A percentile compares a stretch with the other conserved stretches of the same genome.
Conservation (phyloP, 176 grass and related monocot genomes). For the Dendrocalamus sinicus region DNA sequence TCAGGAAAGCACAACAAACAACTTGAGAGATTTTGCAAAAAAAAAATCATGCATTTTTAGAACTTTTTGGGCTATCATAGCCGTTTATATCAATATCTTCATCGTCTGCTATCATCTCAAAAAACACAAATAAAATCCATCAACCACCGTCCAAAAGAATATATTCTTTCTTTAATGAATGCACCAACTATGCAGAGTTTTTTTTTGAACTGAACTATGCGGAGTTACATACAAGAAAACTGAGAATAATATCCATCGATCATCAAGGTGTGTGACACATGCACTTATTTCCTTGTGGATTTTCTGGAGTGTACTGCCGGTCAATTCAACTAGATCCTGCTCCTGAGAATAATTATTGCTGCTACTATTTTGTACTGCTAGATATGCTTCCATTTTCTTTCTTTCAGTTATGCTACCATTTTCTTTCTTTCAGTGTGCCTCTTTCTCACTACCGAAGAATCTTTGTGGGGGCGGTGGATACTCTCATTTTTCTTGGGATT, state of each 20-base stretch:
- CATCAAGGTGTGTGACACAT: background rate
- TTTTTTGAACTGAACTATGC: too few species aligned
- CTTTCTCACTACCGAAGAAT: background rate
- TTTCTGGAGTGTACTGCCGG: background rate
- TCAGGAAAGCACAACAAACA: too few species aligned
- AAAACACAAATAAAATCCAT: too few species aligned
- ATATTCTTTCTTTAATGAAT: too few species aligned
- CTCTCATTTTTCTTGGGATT: background rate
- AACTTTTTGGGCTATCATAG: too few species aligned
- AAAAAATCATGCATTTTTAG: too few species aligned
- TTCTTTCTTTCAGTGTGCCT: background rate
- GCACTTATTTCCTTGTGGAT: background rate
- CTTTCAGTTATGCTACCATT: background rate
- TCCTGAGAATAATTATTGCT: background rate
- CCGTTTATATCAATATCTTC: too few species aligned
- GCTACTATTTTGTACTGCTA: background rate
- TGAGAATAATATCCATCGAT: background rate
- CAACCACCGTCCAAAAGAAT: too few species aligned
- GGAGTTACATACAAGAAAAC: background rate
- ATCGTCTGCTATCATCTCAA: too few species aligned
- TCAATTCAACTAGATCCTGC: constrained; percentile 1
- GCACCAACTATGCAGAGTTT: background rate
- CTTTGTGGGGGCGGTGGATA: background rate
- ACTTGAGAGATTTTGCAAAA: too few species aligned
- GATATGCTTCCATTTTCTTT: background rate